phyloP scores from a whole-genome alignment of 2,329 filamentous ascomycete species.

The Trichoderma sp. region DNA sequence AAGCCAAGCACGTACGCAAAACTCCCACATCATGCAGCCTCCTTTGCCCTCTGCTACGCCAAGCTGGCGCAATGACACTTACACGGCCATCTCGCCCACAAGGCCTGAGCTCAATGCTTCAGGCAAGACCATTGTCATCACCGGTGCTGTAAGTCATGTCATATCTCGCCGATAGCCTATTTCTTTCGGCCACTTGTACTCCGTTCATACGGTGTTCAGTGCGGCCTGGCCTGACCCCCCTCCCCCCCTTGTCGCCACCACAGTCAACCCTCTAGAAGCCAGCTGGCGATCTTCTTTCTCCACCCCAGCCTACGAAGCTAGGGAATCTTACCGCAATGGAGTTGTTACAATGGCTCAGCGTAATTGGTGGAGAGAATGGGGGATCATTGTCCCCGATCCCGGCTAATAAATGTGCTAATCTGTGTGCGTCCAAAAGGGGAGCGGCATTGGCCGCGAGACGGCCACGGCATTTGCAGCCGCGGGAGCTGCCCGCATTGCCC shows the following conservation, averaged over 20 bases:
- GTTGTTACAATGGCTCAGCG: background rate
- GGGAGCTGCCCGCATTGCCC: slow-evolving; percentile 7
- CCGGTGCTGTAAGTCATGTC: slow-evolving; percentile 6
- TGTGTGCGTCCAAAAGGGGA: background rate
- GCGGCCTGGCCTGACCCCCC: background rate
- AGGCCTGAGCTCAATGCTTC: slow-evolving; percentile 9
- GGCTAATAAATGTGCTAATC: background rate
- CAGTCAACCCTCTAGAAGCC: background rate
- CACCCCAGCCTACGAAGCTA: background rate
- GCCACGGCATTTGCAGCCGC: slow-evolving; percentile 14
- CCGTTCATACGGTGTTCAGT: background rate
- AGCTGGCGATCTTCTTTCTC: background rate
- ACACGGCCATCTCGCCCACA: slow-evolving; percentile 7
- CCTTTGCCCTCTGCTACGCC: slow-evolving; percentile 11
- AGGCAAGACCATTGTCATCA: slow-evolving; percentile 10
- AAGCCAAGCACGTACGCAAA: background rate
- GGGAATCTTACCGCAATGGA: background rate
- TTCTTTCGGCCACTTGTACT: background rate
- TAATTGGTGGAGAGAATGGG: background rate
- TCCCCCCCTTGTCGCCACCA: background rate
- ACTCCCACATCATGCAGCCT: background rate
- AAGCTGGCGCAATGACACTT: slow-evolving; percentile 11
- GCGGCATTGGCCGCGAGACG: slow-evolving; percentile 14
- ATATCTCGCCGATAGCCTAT: background rate
- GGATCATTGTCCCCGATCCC: background rate